Base-by-base conservation (phyloP, 345 rosid species). In the Euphorbia peplus region DNA sequence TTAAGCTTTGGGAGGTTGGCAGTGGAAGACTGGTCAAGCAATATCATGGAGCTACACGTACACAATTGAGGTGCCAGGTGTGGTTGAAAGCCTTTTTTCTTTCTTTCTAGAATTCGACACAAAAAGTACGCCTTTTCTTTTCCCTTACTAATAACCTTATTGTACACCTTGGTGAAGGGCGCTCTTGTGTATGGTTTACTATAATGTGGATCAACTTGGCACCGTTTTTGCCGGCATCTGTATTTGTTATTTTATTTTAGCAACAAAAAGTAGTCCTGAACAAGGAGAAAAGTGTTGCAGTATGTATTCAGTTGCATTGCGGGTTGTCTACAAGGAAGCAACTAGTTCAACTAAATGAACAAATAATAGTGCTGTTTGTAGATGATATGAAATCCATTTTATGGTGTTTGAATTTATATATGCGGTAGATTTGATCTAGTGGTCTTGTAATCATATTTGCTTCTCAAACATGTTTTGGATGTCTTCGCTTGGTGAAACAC, bases 1-100 rank as follows among this genome's bases (percentile, higher is more conserved):
- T 84, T 67, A 91, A 89, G 82, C 81, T 91, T 66, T 89, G 97
- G 96, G 98, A 92, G 74, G 77, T 89, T 70, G 82, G 86, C 68
- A 77, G 90, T 6, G 96, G 93, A 72, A 83, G 85, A 80, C 80
- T 89, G 81, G 87, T 90, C 56, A 88, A 83, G 68, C 92, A 92
- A 58, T 89, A 86, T 79, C 69, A 82, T 11, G 98, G 96, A 73
- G 90, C 89, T 73, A 81, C 83, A 11, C 88, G 80, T 73, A 67
- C 84, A 25, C 85, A 84, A 75, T 63, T 86, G 71, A 79, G 88
- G 60, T 85, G 89, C 73, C 97, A 89, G 95, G 97, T 91, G 63
- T 73, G 66, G 13, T 14, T 6, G 37, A 51, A 47, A 51, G 7
- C 41, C 3, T 25, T 57, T 25, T 24, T 41, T n/a, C n/a, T n/a